Base-by-base conservation (phyloP, 2,329 filamentous ascomycete species). In the Arthrobotrys megalospora region DNA sequence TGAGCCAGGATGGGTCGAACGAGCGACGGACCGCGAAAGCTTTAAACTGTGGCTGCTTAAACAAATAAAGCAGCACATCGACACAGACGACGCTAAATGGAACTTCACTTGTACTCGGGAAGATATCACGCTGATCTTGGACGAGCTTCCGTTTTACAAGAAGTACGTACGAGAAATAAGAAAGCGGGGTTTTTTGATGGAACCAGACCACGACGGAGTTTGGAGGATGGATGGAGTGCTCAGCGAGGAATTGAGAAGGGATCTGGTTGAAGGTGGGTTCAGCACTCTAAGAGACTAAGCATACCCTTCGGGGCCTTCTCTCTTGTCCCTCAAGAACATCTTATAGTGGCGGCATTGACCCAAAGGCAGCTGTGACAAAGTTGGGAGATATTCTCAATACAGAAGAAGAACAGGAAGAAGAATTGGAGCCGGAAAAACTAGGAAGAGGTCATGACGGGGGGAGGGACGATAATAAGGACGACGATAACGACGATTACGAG, bases 351-450 rank as follows among this genome's bases (percentile, higher is more conserved):
- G 24, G 24, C 5, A 6, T 12, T 38, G 8, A 38, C 36, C 3
- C 36, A 38, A 2, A n/a, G 24, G 14, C 28, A 0, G 86, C 85
- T 0, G 86, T 88, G 32, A 81, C 82, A 0, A 81, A 81, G 0
- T 84, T 92, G 0, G 87, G 90, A 73, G 82, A 87, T n/a, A 85
- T 88, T 0, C 86, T 87, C 24, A 28, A 5, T 0, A 86, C 87
- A 7, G 66, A 83, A 0, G 64, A 84, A 28, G 24, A 28, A 28
- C 24, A n/a, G n/a, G n/a, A n/a, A n/a, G n/a, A n/a, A n/a, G n/a
- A n/a, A n/a, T n/a, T n/a, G n/a, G n/a, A n/a, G n/a, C n/a, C n/a
- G n/a, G n/a, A n/a, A n/a, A n/a, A n/a, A n/a, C n/a, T n/a, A n/a
- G n/a, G n/a, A n/a, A n/a, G n/a, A n/a, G n/a, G n/a, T n/a, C n/a